Percentiles rank a stretch among this genome's conserved stretches.
These are phyloP conservation scores for Martiniozyma asiatica DNA, from an alignment of 1,139 yeast genomes.

Conservation along the genomic window DNA sequence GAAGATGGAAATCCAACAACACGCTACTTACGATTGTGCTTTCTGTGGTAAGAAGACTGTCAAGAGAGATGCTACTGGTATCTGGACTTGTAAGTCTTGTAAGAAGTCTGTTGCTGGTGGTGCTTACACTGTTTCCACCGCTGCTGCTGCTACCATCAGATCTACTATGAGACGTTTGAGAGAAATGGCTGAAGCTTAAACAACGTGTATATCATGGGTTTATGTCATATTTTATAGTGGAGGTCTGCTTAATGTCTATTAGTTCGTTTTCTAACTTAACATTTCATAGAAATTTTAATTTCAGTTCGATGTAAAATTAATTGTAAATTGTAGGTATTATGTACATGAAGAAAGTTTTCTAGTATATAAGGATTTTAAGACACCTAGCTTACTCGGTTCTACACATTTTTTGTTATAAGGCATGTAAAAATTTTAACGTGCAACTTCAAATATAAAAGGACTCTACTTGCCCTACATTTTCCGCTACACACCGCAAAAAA, in stretches of 20 bases:
- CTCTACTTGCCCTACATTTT: too few relatives aligned
- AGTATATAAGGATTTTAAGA: too few relatives aligned
- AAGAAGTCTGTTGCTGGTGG: slow-evolving; percentile 98
- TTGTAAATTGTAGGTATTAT: too few relatives aligned
- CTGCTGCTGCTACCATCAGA: slow-evolving; percentile 99
- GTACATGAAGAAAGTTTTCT: too few relatives aligned
- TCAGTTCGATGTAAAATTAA: neutral
- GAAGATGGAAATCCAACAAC: slow-evolving; percentile 98
- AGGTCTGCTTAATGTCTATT: slow-evolving; percentile 2
- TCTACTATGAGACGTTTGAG: slow-evolving; percentile 99
- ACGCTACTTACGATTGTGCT: slow-evolving; percentile 97
- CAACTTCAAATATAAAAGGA: too few relatives aligned
- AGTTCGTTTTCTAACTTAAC: slow-evolving; percentile 4
- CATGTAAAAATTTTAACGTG: too few relatives aligned
- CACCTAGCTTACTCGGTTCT: too few relatives aligned
- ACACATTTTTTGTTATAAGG: too few relatives aligned
- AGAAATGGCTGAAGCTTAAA: slow-evolving; percentile 98
- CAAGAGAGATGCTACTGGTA: slow-evolving; percentile 97
- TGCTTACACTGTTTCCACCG: slow-evolving; percentile 98
- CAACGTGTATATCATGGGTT: slow-evolving; percentile 6
- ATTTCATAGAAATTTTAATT: slow-evolving; percentile 4
- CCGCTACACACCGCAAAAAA: too few relatives aligned
- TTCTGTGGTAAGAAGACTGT: slow-evolving; percentile 99
- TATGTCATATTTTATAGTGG: slow-evolving; percentile 5
- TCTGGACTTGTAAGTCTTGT: slow-evolving; percentile 96